These are phyloP conservation scores for Ogataea corticis DNA, from an alignment of 805 yeast species.

Conservation along the genomic window DNA sequence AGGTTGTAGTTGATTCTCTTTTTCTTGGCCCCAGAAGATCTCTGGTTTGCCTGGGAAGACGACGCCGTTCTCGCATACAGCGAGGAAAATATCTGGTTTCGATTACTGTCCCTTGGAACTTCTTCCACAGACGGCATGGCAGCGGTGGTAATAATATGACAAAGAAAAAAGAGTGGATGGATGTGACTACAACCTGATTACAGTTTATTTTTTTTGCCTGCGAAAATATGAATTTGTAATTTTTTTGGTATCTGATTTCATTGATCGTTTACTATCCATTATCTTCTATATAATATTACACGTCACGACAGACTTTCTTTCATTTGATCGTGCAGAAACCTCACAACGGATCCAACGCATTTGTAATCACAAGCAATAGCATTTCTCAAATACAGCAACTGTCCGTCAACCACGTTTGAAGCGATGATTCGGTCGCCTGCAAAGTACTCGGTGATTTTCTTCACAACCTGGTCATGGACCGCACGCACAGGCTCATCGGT, in stretches of 20 bases:
- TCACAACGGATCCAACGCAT: constrained; percentile 19
- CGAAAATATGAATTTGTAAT: not conserved
- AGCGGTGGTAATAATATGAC: not conserved
- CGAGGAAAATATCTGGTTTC: constrained; percentile 30
- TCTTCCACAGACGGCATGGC: constrained; percentile 33
- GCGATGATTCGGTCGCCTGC: constrained; percentile 19
- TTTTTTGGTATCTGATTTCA: not conserved
- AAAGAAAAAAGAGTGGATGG: too few relatives aligned
- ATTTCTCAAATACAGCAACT: constrained; percentile 23
- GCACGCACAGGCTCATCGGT: constrained; percentile 15
- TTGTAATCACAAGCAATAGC: constrained; percentile 30
- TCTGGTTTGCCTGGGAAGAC: constrained; percentile 1
- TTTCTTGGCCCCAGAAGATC: constrained; percentile 24
- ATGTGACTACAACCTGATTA: too few relatives aligned
- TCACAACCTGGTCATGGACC: constrained; percentile 10
- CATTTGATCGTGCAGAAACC: constrained; percentile 20
- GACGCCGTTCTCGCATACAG: constrained; percentile 22
- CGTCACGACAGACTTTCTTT: constrained; percentile 3
- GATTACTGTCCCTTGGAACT: constrained; percentile 28
- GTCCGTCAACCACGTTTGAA: constrained; percentile 9
- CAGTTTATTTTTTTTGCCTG: not conserved
- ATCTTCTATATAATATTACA: too few relatives aligned
- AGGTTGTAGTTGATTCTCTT: constrained; percentile 37
- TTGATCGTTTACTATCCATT: not conserved
- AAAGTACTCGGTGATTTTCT: constrained; percentile 17